Evolutionary conservation across 2,329 filamentous ascomycete genomes (phyloP), one percentile per base, ranked within the genome.

Genomic region (Aspergillus phoenicis): DNA sequence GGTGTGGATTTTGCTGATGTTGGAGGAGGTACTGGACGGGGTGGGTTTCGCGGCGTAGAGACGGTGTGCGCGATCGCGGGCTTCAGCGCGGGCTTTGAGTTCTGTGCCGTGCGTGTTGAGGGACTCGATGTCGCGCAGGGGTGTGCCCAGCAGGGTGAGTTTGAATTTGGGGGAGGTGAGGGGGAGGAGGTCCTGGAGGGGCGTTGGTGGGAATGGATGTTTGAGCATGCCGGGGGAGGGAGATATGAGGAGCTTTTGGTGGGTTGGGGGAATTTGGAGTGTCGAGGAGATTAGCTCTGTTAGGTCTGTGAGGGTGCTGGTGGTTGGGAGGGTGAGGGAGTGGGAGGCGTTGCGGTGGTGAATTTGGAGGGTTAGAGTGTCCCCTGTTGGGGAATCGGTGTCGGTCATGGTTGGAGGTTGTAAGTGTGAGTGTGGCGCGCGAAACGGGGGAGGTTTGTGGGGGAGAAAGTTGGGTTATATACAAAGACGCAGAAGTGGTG

Each of bases 1-100:
- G 1, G 71, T 75, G 59, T 70, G 69, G 58, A 73, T 64, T 8
- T 70, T 70, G 15, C 62, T 58, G n/a, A 22, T 52, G 58, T 52
- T 57, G 89, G 1, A 87, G 85, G 0, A 97, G 81, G 1, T 85
- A 85, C 64, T 88, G 83, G 70, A 68, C 39, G 75, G 59, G 2
- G 72, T 76, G 59, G 71, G 71, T 57, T 73, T 65, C 8, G 71
- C 72, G 17, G 65, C 61, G 28, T 49, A 57, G 15, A 30, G 20
- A 59, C 41, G 52, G 60, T 58, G 22, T 52, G 57, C 59, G 22
- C 61, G 61, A n/a, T 61, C 62, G 13, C 66, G 66, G 20, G 63
- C 66, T 2, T 67, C 63, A 41, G 65, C 68, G 43, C 67, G 61
- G 0, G 70, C 73, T n/a, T 66, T 66, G 4, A 62, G 69, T 30